Conservation (phyloP, 2,329 filamentous ascomycete species). For the Cryphonectria nitschkei region DNA sequence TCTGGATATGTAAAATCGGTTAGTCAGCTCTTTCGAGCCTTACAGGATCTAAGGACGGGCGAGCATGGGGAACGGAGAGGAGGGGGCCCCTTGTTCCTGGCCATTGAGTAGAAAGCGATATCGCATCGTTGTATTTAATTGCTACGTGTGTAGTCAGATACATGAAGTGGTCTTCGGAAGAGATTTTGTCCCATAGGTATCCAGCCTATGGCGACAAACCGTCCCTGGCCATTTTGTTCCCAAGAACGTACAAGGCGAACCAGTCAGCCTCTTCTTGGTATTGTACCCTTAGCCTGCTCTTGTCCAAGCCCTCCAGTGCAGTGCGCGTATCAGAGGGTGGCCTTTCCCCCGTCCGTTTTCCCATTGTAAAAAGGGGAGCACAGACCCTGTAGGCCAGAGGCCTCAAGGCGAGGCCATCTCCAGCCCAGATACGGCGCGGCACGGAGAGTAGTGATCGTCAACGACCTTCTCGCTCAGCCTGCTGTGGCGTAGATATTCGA, state of each 20-base stretch:
- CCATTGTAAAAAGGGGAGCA: not conserved
- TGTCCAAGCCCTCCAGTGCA: not conserved
- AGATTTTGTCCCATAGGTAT: not conserved
- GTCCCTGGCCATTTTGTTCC: not conserved
- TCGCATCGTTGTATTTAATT: not conserved
- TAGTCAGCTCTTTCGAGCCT: not conserved
- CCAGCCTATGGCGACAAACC: not conserved
- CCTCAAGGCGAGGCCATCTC: not conserved
- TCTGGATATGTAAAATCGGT: not conserved
- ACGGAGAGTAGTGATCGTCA: not conserved
- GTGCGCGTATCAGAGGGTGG: not conserved
- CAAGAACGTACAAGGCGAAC: not conserved
- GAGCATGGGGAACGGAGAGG: not conserved
- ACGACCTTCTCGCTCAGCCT: not conserved
- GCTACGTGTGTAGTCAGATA: not conserved
- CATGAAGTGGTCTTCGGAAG: not conserved
- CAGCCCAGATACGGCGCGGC: not conserved
- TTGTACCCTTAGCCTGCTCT: not conserved
- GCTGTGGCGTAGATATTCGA: not conserved
- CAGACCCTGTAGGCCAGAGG: not conserved
- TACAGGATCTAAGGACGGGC: not conserved
- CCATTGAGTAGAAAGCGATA: not conserved
- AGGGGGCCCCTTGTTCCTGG: not conserved
- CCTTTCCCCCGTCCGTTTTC: not conserved
- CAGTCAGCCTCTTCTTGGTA: not conserved